Conservation (phyloP, 2,329 filamentous ascomycete species). For the Epichloe sp. region DNA sequence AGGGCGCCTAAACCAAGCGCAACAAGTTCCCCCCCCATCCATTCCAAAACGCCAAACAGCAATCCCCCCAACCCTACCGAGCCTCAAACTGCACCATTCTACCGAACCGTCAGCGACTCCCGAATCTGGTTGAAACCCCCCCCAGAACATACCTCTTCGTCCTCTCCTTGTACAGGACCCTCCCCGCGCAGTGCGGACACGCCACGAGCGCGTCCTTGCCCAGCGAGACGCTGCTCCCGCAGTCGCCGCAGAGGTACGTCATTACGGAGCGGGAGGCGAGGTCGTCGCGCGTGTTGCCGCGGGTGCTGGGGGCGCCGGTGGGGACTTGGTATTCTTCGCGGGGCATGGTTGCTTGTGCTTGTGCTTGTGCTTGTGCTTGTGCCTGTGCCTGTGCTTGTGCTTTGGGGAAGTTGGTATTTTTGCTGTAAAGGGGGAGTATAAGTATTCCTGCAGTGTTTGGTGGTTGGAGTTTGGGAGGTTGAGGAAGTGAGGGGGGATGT, state of each 20-base stretch:
- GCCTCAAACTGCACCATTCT: constrained; percentile 99
- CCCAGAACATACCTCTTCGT: constrained; percentile 68
- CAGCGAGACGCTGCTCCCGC: constrained; percentile 27
- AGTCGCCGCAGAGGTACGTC: constrained; percentile 31
- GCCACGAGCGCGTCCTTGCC: constrained; percentile 36
- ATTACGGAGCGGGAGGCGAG: constrained; percentile 25
- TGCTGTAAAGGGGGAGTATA: too few relatives aligned
- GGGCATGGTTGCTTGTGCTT: constrained; percentile 30
- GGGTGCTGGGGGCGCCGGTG: constrained; percentile 31
- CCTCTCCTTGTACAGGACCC: constrained; percentile 93
- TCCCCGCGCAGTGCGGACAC: constrained; percentile 61
- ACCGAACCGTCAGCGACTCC: not conserved
- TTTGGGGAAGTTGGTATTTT: too few relatives aligned
- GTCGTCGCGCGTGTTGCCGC: constrained; percentile 26
- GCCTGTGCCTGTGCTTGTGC: too few relatives aligned
- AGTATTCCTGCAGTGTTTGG: too few relatives aligned
- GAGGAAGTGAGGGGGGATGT: too few relatives aligned
- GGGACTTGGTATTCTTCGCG: constrained; percentile 71
- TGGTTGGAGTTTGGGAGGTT: too few relatives aligned
- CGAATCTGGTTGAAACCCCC: too few relatives aligned
- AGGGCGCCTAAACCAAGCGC: too few relatives aligned
- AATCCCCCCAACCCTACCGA: constrained; percentile 43
- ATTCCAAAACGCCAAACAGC: too few relatives aligned
- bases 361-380: too few relatives aligned
- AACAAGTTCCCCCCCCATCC: too few relatives aligned